Evolutionary conservation across 495 filamentous ascomycete species (phyloP).

Genomic region (Apodospora peruviana): DNA sequence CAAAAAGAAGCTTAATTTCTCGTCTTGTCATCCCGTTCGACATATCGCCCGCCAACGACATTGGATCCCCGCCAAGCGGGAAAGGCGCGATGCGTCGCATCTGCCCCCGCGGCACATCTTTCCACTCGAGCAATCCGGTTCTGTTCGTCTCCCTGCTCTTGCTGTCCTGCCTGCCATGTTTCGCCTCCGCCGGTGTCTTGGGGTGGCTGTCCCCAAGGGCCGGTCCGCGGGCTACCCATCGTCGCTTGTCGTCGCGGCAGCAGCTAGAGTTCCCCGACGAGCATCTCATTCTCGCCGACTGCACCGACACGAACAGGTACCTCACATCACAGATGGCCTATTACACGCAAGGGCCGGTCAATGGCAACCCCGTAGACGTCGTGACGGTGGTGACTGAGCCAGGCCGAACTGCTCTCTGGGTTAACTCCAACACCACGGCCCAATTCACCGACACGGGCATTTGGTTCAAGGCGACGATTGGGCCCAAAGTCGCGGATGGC

Average conservation of each 20-base stretch:
- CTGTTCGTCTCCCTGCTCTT: neutral
- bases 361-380: slow-evolving; percentile 23
- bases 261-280: slow-evolving; percentile 7
- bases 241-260: too few relatives aligned
- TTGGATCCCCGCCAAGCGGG: too few relatives aligned
- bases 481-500: slow-evolving; percentile 22
- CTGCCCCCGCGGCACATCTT: too few relatives aligned
- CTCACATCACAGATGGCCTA: slow-evolving; percentile 35
- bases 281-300: slow-evolving; percentile 28
- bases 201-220: neutral
- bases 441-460: slow-evolving; percentile 26
- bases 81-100: neutral
- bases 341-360: slow-evolving; percentile 17
- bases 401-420: slow-evolving; percentile 28
- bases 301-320: slow-evolving; percentile 11
- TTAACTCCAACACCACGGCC: slow-evolving; percentile 25
- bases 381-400: slow-evolving; percentile 19
- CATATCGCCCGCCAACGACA: neutral
- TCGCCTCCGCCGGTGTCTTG: neutral
- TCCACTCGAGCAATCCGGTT: neutral
- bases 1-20: too few relatives aligned
- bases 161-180: neutral
- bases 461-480: slow-evolving; percentile 27
- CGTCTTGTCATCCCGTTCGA: neutral
- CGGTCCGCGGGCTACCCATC: too few relatives aligned